Evolutionary conservation across 2,329 filamentous ascomycete species (phyloP), one percentile per base, ranked within the genome.

Genomic region (Colletotrichum neosansevieriae): DNA sequence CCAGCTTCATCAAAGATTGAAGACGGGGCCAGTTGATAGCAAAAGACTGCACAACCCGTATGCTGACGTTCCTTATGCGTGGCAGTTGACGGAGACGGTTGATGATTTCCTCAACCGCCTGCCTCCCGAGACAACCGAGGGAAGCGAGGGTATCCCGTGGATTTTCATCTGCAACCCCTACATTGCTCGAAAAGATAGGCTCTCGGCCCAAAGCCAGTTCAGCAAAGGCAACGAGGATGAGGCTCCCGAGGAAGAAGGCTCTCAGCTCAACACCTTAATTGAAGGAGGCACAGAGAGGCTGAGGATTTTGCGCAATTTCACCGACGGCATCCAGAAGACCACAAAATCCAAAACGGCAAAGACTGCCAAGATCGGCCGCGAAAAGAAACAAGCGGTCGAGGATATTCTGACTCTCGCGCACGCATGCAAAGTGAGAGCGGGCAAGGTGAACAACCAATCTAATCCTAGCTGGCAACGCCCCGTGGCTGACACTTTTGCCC

Each of bases 121-220:
- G 0, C 91, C 91, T 0, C 92, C 93, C 0, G 84, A 85, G 3
- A 90, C 85, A 1, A 92, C 89, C 1, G 77, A 82, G 2, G 76
- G 79, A 3, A 78, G 77, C 1, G 74, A 74, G 0, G 72, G 79
- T 0, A 82, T 85, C 3, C 85, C 86, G 0, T 96, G 92, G 91
- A 93, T 97, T 54, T 94, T 86, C 81, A 86, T 92, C 47, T 86
- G 85, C 59, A 93, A 93, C 76, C 91, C 91, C 0, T 85, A 86
- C 73, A 82, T 81, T 69, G 74, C 76, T 3, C 77, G 78, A 5
- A 78, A 78, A 15, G 71, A 74, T 50, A 81, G 77, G 65, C 69
- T 65, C 7, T 72, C 74, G 32, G 76, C 77, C 5, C 70, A 77
- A 40, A 81, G 77, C 60, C 80, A 82, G 67, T 65, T 69, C 13